Base-by-base conservation (phyloP, 768 basidiomycete species). In the Erythrobasidium yunnanense region DNA sequence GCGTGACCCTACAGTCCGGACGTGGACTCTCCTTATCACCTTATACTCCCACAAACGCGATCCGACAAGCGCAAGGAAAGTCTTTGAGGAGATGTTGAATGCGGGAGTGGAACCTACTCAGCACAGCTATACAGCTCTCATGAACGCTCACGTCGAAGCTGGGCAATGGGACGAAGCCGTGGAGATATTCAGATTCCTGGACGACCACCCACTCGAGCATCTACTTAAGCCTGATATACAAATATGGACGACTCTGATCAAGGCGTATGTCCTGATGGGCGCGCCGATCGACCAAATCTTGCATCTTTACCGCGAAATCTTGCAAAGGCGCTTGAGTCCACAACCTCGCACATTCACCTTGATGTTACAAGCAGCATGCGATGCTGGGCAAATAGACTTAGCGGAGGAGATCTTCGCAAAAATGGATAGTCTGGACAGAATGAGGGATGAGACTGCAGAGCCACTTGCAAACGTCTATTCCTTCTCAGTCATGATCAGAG, bases 81-180 rank as follows among this genome's bases (percentile, higher is more conserved):
- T 75, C 29, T 67, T 76, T 51, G 18, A 47, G 17, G 68, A 65
- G 35, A 75, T 76, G 75, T 27, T 62, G 17, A 52, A 55, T 0
- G 65, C 53, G n/a, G 74, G 71, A 4, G 45, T 75, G 30, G 38
- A 47, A 6, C 73, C 75, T 2, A 71, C 71, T 22, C 68, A 67
- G 8, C 46, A 71, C n/a, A 69, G 71, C 1, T 73, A 71, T 47
- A 81, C 82, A 15, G 77, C 85, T 4, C 75, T 93, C 53, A 84
- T 96, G 84, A 83, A 87, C 71, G 89, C 86, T 0, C 83, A 91
- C 72, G 85, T 88, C 53, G 84, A 87, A 72, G 81, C 84, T 1
- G 87, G 86, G 1, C 83, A 85, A 11, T 95, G 89, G 88, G 75
- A 78, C 49, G 84, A 84, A 25, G 88, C 85, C 20, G 80, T 89